Evolutionary conservation across 345 rosid species (phyloP).

Genomic region (Firmiana major): DNA sequence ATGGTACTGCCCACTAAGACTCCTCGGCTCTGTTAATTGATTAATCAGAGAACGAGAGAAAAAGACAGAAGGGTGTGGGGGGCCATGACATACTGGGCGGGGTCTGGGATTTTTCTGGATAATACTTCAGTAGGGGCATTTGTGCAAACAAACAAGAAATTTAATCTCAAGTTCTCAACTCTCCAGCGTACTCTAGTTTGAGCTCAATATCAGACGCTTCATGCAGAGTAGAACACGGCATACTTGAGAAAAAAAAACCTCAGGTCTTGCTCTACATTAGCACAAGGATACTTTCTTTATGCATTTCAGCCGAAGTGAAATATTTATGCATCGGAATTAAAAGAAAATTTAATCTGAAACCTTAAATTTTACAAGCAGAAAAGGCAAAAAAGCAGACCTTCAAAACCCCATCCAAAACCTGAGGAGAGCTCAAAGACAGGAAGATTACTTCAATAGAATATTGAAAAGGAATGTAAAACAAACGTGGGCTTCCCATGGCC

Average conservation of each 20-base stretch:
- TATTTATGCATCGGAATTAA: background rate
- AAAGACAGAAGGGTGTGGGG: background rate
- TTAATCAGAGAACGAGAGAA: background rate
- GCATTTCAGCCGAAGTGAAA: background rate
- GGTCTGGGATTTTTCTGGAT: background rate
- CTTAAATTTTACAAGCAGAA: background rate
- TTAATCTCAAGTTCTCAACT: no score
- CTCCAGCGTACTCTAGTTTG: no score
- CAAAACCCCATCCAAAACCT: slow-evolving; percentile 81
- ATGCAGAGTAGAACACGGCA: no score
- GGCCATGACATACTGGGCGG: background rate
- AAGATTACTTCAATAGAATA: background rate
- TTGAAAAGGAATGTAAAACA: background rate
- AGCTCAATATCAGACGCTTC: no score
- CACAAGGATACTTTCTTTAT: no score
- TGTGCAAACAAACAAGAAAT: background rate
- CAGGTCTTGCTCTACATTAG: no score
- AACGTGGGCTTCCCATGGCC: slow-evolving; percentile 44
- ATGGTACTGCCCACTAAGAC: background rate
- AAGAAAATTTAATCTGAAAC: no score
- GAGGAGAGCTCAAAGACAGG: background rate
- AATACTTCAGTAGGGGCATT: background rate
- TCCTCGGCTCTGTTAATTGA: background rate
- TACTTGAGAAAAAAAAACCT: background rate
- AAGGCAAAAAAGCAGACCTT: slow-evolving; percentile 35